These are phyloP conservation scores for Astrephomene gubernaculifera DNA, from an alignment of 139 green algal species.

Conservation along the genomic window DNA sequence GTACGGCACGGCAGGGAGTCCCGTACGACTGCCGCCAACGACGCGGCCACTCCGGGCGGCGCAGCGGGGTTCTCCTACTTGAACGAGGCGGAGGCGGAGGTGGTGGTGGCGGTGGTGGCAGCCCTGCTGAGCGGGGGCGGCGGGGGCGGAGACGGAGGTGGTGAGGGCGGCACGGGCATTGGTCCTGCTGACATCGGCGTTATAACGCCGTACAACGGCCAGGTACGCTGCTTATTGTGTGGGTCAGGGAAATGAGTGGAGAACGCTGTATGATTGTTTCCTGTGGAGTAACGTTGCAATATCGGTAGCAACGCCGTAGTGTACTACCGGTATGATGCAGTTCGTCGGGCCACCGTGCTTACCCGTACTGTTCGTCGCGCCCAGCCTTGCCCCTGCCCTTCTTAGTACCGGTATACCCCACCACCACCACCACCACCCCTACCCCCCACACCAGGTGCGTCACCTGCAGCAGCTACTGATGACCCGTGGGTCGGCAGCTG, in stretches of 20 bases:
- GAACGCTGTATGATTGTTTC: too few relatives aligned
- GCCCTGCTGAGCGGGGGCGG: constrained; percentile 43
- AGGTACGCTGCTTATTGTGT: constrained; percentile 57
- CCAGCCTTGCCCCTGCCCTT: too few relatives aligned
- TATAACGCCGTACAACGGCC: constrained; percentile 77
- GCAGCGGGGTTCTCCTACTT: constrained; percentile 49
- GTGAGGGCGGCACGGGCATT: too few relatives aligned
- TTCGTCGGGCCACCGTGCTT: too few relatives aligned
- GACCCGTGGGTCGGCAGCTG: constrained; percentile 1
- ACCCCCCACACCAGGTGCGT: too few relatives aligned
- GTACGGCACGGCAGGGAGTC: constrained; percentile 5
- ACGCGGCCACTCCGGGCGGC: constrained; percentile 4
- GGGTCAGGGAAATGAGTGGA: too few relatives aligned
- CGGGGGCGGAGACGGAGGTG: neutral
- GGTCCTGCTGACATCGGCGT: constrained; percentile 63
- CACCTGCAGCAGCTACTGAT: constrained; percentile 46
- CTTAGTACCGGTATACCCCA: too few relatives aligned
- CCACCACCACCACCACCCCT: too few relatives aligned
- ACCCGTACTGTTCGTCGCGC: too few relatives aligned
- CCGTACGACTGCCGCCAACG: constrained; percentile 10
- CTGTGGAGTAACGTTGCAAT: too few relatives aligned
- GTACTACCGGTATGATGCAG: too few relatives aligned
- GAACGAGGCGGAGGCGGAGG: constrained; percentile 61
- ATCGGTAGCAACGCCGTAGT: too few relatives aligned
- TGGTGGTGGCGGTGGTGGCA: constrained; percentile 41